Conservation (phyloP, 495 filamentous ascomycete species). For the Penicillium egyptiacum region DNA sequence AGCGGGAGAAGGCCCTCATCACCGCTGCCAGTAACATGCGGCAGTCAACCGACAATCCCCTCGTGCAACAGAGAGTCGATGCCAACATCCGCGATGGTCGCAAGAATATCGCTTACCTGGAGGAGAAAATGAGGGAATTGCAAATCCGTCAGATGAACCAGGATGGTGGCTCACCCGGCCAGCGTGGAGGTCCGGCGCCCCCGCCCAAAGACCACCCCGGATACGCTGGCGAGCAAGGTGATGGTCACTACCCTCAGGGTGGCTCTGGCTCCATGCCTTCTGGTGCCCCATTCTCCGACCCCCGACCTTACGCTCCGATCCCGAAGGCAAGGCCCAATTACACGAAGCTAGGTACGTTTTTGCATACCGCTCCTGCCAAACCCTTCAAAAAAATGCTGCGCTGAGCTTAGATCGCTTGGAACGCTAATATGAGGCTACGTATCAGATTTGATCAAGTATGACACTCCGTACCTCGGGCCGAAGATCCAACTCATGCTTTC, state of each 20-base stretch:
- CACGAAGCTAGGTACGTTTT: conserved; percentile 83
- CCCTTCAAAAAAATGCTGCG: conserved; percentile 5
- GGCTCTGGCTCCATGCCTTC: conserved; percentile 76
- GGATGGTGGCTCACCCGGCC: conserved; percentile 46
- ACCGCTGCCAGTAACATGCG: conserved; percentile 91
- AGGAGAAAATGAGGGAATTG: conserved; percentile 84
- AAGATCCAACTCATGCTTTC: conserved; percentile 99
- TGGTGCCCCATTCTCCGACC: conserved; percentile 74
- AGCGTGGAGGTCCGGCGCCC: conserved; percentile 49
- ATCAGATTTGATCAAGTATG: conserved; percentile 96
- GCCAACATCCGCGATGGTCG: conserved; percentile 89
- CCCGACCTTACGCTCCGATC: conserved; percentile 63
- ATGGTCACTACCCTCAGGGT: conserved; percentile 55
- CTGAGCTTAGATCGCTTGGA: conserved; percentile 13
- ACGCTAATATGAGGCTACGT: conserved; percentile 15
- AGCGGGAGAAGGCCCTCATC: conserved; percentile 94
- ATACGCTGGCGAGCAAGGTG: conserved; percentile 45
- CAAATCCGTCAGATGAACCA: conserved; percentile 74
- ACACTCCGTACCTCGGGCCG: conserved; percentile 91
- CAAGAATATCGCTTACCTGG: conserved; percentile 90
- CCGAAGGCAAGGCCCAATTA: conserved; percentile 84
- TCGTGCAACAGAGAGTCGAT: conserved; percentile 84
- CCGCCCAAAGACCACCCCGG: conserved; percentile 66
- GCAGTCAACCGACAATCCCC: conserved; percentile 88
- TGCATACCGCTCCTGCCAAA: neutral